A percentile compares a stretch with the other conserved stretches of the same genome.
These are phyloP conservation scores for Cymbopogon citratus DNA, from an alignment of 176 grass and related monocot genomes.

Conservation along the genomic window DNA sequence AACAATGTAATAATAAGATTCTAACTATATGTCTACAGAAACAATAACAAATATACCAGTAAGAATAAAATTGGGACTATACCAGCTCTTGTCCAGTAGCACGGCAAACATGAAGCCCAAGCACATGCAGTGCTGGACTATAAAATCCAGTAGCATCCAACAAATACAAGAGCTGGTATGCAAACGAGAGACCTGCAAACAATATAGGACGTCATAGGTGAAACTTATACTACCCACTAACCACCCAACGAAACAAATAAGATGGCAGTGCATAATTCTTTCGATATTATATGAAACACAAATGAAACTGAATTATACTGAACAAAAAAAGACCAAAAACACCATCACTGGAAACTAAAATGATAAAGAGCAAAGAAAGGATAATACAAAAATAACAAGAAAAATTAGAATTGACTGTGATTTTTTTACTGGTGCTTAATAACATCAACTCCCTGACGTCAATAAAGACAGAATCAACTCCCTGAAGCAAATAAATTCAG, in stretches of 20 bases:
- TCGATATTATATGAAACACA: constrained; percentile 5
- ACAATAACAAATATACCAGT: constrained; percentile 12
- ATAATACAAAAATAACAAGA: neutral
- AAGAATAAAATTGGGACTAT: constrained; percentile 27
- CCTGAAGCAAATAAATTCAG: neutral
- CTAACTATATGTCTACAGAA: neutral
- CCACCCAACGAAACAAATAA: constrained; percentile 18
- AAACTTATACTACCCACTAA: neutral
- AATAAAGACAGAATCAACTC: neutral
- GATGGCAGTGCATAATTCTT: neutral
- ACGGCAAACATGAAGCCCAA: constrained; percentile 92
- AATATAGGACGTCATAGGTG: constrained; percentile 16
- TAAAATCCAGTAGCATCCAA: constrained; percentile 94
- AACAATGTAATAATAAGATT: neutral
- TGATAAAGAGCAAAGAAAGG: neutral
- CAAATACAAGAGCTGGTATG: constrained; percentile 90
- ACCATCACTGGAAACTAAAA: neutral
- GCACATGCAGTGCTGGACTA: constrained; percentile 66
- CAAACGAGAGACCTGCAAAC: constrained; percentile 72
- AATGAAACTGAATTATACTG: neutral
- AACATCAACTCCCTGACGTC: neutral
- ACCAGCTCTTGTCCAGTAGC: constrained; percentile 98
- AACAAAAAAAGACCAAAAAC: constrained; percentile 7
- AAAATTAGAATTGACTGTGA: neutral
- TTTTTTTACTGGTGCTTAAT: neutral